These are phyloP conservation scores for Diaporthe sp. DNA, from an alignment of 2,329 filamentous ascomycete genomes.

Conservation along the genomic window DNA sequence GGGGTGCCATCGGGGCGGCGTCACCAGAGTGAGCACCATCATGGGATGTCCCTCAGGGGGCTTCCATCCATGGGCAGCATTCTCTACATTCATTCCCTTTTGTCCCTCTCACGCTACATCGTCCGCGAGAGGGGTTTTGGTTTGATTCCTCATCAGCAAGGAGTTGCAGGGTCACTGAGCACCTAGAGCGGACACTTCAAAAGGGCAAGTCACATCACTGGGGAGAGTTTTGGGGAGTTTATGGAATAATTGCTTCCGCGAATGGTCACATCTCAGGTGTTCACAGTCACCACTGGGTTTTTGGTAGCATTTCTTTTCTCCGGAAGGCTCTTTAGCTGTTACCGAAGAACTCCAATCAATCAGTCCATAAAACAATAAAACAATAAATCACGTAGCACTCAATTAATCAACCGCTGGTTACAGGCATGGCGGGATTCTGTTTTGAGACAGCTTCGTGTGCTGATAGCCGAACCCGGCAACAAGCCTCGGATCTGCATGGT, in stretches of 20 bases:
- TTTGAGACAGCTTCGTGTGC: neutral
- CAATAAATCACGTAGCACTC: neutral
- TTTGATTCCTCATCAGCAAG: conserved; percentile 32
- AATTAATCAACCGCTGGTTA: neutral
- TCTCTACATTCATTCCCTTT: neutral
- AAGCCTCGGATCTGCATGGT: neutral
- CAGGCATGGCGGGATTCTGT: neutral
- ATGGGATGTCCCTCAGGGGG: neutral
- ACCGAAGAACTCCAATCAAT: conserved; percentile 4
- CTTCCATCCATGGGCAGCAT: neutral
- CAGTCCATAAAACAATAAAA: conserved; percentile 1
- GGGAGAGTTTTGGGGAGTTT: conserved; percentile 17
- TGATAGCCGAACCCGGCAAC: neutral
- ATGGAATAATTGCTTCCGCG: conserved; percentile 10
- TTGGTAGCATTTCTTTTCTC: conserved; percentile 12
- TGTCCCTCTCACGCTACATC: conserved; percentile 4
- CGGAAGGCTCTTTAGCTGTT: neutral
- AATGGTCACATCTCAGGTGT: conserved; percentile 12
- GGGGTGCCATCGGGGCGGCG: conserved; percentile 31
- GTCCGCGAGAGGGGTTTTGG: neutral
- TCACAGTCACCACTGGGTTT: conserved; percentile 1
- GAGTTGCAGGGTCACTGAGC: conserved; percentile 26
- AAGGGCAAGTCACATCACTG: conserved; percentile 5
- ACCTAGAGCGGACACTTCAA: conserved; percentile 28
- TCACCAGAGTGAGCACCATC: conserved; percentile 27